Percentiles rank a stretch among this genome's conserved stretches.
These are phyloP conservation scores for Aspergillus uvarum DNA, from an alignment of 2,329 filamentous ascomycete genomes.

Conservation along the genomic window DNA sequence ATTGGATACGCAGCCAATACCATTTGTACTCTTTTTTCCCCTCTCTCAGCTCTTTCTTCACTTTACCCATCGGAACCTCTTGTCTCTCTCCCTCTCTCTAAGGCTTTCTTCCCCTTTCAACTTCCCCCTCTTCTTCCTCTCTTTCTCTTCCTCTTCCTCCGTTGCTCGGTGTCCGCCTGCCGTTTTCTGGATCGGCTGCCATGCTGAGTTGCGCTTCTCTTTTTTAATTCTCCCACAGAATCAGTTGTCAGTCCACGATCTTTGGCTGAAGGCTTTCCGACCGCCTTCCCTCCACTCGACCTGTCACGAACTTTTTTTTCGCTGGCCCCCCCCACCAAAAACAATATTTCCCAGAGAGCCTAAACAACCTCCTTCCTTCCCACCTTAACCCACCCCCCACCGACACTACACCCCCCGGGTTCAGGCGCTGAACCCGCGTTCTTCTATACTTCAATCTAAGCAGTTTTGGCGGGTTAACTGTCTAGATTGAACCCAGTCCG, in stretches of 20 bases:
- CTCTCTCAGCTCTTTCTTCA: background rate
- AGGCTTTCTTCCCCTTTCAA: background rate
- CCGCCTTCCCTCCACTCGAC: constrained; percentile 4
- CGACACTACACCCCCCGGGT: constrained; percentile 16
- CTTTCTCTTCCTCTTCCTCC: constrained; percentile 8
- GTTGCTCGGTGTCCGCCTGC: constrained; percentile 10
- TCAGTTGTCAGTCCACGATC: background rate
- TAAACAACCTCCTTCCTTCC: constrained; percentile 19
- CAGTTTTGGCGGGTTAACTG: constrained; percentile 21
- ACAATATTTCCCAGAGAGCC: constrained; percentile 17
- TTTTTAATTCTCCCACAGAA: constrained; percentile 4
- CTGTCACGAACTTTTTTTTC: constrained; percentile 8
- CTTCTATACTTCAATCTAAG: constrained; percentile 17
- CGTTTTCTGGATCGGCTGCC: constrained; percentile 20
- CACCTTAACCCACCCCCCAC: constrained; percentile 15
- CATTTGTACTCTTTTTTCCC: background rate
- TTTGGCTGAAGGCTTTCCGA: background rate
- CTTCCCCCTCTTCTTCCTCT: background rate
- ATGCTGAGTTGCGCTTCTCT: constrained; percentile 23
- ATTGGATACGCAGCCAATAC: background rate
- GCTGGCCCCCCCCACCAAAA: constrained; percentile 22
- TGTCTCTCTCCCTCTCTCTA: background rate
- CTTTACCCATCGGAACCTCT: background rate
- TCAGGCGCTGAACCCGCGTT: constrained; percentile 17
- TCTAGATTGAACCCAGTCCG: constrained; percentile 27